phyloP scores from a whole-genome alignment of 192 early-diverging fungal species.

The Coemansia sp. region DNA sequence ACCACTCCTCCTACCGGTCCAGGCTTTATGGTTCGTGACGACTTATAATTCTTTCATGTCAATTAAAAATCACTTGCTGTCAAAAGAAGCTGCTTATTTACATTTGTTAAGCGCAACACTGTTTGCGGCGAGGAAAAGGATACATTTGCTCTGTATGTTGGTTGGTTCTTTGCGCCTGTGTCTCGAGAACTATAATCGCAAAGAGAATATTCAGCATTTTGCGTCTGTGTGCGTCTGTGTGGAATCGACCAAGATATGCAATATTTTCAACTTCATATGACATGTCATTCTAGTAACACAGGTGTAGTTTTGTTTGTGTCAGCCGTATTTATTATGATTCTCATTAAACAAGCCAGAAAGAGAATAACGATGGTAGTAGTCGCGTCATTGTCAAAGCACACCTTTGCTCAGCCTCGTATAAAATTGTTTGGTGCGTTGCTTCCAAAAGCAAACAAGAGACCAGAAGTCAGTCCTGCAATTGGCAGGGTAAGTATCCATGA shows the following conservation, averaged over 20 bases:
- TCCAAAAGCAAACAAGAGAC: conserved; percentile 69
- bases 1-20: conserved; percentile 86
- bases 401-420: conserved; percentile 8
- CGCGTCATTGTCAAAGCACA: not conserved
- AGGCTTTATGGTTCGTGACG: conserved; percentile 80
- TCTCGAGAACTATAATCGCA: too few species aligned
- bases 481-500: conserved; percentile 80
- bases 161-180: too few species aligned
- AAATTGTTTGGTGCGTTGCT: conserved; percentile 53
- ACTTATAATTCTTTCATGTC: conserved; percentile 61
- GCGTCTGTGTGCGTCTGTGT: too few species aligned
- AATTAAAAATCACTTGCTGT: not conserved
- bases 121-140: too few species aligned
- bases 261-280: too few species aligned
- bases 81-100: not conserved
- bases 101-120: too few species aligned
- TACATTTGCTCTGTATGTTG: too few species aligned
- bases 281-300: too few species aligned
- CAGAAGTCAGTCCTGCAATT: conserved; percentile 63
- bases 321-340: too few species aligned
- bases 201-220: too few species aligned
- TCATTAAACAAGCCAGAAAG: not conserved
- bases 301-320: too few species aligned
- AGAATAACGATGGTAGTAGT: not conserved
- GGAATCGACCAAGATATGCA: too few species aligned